Conservation (phyloP, 140 eudicot species). For the Anethum foeniculum region DNA sequence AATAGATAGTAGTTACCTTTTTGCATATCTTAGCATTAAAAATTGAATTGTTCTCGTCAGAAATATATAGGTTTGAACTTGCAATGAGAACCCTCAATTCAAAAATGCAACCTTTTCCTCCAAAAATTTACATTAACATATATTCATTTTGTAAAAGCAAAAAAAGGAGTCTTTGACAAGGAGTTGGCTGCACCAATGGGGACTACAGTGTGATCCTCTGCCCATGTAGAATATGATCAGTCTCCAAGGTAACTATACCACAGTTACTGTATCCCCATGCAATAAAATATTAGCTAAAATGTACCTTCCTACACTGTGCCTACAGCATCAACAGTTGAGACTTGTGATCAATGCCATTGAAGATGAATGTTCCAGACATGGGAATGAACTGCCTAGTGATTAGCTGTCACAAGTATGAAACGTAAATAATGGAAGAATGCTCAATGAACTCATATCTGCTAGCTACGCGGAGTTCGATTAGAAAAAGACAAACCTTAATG, state of each 20-base stretch:
- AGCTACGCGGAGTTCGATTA: neutral
- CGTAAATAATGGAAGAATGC: constrained; percentile 5
- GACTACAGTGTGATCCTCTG: neutral
- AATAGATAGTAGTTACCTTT: neutral
- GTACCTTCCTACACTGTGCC: neutral
- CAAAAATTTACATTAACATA: neutral
- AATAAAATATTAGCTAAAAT: neutral
- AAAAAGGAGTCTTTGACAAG: neutral
- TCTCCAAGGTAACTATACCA: neutral
- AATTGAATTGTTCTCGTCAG: neutral
- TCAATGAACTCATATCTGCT: neutral
- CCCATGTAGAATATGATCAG: neutral
- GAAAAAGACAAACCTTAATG: constrained; percentile 57
- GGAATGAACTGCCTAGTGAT: constrained; percentile 89
- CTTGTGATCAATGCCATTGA: constrained; percentile 89
- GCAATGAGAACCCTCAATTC: neutral
- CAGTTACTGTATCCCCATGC: neutral
- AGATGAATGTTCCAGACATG: constrained; percentile 83
- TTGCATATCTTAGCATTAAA: neutral
- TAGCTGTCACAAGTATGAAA: constrained; percentile 40
- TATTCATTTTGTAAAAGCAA: neutral
- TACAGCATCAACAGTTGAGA: constrained; percentile 66
- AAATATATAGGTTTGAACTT: neutral
- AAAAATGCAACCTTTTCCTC: neutral
- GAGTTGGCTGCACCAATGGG: neutral